Conservation (phyloP, 1,284 basidiomycete genomes). For the Apiotrichum mycotoxinovorans region DNA sequence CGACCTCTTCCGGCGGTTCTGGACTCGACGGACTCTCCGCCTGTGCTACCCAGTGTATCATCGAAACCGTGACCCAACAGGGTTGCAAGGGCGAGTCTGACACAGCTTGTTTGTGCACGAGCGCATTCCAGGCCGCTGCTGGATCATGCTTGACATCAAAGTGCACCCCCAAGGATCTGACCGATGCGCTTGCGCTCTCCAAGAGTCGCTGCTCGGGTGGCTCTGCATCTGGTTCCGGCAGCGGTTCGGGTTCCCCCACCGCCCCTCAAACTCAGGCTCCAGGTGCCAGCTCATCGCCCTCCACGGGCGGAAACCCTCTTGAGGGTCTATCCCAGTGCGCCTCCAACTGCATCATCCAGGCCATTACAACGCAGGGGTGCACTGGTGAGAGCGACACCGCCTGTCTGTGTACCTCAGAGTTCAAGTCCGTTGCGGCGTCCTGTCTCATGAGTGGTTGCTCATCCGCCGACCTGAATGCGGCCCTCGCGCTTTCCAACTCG, state of each 20-base stretch:
- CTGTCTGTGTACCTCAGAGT: constrained; percentile 4
- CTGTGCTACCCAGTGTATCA: neutral
- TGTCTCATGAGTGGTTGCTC: neutral
- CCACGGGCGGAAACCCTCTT: neutral
- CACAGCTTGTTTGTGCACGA: constrained; percentile 6
- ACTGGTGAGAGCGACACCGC: neutral
- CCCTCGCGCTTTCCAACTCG: constrained; percentile 1
- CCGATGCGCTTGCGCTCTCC: constrained; percentile 4
- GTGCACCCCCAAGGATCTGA: neutral
- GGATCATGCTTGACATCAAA: neutral
- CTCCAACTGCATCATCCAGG: neutral
- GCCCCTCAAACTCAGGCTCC: neutral
- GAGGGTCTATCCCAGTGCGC: constrained; percentile 5
- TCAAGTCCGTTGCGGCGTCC: neutral
- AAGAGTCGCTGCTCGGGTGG: constrained; percentile 1
- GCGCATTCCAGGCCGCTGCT: constrained; percentile 2
- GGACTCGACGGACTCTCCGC: neutral
- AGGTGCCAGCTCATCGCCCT: neutral
- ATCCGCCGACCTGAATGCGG: constrained; percentile 2
- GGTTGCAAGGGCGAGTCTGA: constrained; percentile 7
- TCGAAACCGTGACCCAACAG: neutral
- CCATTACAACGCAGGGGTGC: neutral
- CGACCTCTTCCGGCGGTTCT: neutral
- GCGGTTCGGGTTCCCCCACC: neutral
- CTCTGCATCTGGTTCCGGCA: neutral